Evolutionary conservation across 805 yeast species (phyloP).

Genomic region (Komagataella pastoris): DNA sequence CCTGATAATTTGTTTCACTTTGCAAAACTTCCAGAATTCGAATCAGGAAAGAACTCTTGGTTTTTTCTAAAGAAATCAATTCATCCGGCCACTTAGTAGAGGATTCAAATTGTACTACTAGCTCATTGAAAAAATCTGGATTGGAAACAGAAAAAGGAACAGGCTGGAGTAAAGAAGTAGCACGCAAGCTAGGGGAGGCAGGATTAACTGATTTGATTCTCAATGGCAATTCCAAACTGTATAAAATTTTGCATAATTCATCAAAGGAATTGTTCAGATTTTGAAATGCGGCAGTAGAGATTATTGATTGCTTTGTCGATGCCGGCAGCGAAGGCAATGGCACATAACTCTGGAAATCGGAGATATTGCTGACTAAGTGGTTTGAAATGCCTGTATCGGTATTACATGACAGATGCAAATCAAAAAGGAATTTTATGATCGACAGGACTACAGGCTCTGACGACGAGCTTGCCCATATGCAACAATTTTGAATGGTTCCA

Average conservation of each 20-base stretch:
- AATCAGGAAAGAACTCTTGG: conserved; percentile 80
- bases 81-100: conserved; percentile 97
- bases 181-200: conserved; percentile 61
- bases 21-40: conserved; percentile 39
- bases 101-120: conserved; percentile 75
- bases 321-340: conserved; percentile 53
- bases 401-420: conserved; percentile 42
- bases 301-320: conserved; percentile 36
- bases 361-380: conserved; percentile 9
- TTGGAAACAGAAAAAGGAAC: conserved; percentile 66
- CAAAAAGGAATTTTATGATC: conserved; percentile 50
- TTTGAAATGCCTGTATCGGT: conserved; percentile 23
- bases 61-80: conserved; percentile 66
- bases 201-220: conserved; percentile 61
- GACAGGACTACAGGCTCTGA: conserved; percentile 50
- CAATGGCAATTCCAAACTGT: conserved; percentile 50
- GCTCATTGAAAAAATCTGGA: conserved; percentile 72
- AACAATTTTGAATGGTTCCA: conserved; percentile 82
- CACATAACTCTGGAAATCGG: conserved; percentile 32
- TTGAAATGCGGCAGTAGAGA: conserved; percentile 26
- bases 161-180: conserved; percentile 66
- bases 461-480: conserved; percentile 60
- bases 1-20: conserved; percentile 37
- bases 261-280: conserved; percentile 36
- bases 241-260: conserved; percentile 30